These are phyloP conservation scores for Chlamydomonas eustigma DNA, from an alignment of 139 green algal genomes.

Conservation along the genomic window DNA sequence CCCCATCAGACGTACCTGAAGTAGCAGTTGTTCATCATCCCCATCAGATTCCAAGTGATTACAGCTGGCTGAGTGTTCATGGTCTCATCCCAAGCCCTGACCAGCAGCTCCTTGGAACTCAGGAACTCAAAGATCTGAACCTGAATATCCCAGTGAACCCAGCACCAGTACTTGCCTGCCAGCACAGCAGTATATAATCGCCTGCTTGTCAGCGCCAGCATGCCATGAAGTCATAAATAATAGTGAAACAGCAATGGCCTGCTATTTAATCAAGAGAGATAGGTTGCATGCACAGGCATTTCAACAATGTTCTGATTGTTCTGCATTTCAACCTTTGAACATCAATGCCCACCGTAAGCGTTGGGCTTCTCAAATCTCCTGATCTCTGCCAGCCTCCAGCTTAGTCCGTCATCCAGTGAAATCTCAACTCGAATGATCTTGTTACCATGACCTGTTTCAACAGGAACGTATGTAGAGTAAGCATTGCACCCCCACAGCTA, in stretches of 20 bases:
- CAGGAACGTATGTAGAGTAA: neutral
- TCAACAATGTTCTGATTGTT: too few species aligned
- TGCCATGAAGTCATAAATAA: too few species aligned
- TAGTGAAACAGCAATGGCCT: too few species aligned
- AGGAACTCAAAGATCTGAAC: constrained; percentile 64
- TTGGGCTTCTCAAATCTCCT: constrained; percentile 61
- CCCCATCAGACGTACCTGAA: constrained; percentile 64
- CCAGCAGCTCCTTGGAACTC: constrained; percentile 56
- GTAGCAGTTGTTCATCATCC: constrained; percentile 98
- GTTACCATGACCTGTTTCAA: constrained; percentile 59
- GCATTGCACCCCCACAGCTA: neutral
- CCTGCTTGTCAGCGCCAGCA: too few species aligned
- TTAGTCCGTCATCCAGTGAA: constrained; percentile 79
- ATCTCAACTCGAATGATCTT: constrained; percentile 93
- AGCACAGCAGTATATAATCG: neutral
- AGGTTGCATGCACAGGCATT: too few species aligned
- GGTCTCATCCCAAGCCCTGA: constrained; percentile 74
- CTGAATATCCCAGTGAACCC: constrained; percentile 72
- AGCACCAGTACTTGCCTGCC: constrained; percentile 86
- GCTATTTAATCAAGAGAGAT: too few species aligned
- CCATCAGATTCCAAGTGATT: constrained; percentile 96
- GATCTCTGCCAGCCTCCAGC: constrained; percentile 77
- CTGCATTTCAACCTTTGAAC: too few species aligned
- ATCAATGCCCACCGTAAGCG: constrained; percentile 29
- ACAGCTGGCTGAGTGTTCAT: constrained; percentile 83